These are phyloP conservation scores for Macrophomina pseudophaseolina DNA, from an alignment of 2,329 filamentous ascomycete genomes.

Conservation along the genomic window DNA sequence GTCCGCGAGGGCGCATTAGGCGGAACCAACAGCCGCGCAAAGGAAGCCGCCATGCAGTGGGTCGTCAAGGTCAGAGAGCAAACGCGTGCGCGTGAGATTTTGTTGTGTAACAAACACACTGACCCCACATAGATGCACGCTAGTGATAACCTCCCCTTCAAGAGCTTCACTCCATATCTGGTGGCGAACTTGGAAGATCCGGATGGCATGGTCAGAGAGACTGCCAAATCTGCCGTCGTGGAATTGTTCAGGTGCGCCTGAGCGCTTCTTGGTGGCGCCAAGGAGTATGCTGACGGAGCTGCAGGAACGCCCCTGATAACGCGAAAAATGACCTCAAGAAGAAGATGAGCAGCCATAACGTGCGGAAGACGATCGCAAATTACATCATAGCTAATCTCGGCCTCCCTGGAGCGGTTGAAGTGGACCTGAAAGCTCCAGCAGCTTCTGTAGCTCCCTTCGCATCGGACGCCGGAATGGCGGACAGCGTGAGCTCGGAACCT, in stretches of 20 bases:
- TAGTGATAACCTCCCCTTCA: conserved; percentile 79
- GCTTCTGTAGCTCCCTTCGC: conserved; percentile 40
- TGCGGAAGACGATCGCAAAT: conserved; percentile 82
- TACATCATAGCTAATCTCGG: conserved; percentile 78
- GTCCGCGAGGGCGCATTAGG: conserved; percentile 79
- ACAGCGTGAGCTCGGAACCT: conserved; percentile 57
- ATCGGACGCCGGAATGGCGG: conserved; percentile 50
- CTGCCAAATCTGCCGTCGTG: conserved; percentile 81
- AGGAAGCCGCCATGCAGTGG: conserved; percentile 86
- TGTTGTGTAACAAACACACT: conserved; percentile 30
- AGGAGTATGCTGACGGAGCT: conserved; percentile 1
- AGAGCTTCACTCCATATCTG: conserved; percentile 78
- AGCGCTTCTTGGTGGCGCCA: background rate
- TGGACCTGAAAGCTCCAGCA: conserved; percentile 48
- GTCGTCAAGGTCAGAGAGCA: conserved; percentile 67
- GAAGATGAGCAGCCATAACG: conserved; percentile 81
- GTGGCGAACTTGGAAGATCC: conserved; percentile 90
- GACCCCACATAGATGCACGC: conserved; percentile 70
- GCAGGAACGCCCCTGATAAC: conserved; percentile 74
- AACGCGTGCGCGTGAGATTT: conserved; percentile 18
- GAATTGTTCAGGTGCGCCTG: conserved; percentile 75
- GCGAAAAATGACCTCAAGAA: conserved; percentile 89
- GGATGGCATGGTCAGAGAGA: conserved; percentile 83
- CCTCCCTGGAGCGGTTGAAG: conserved; percentile 48
- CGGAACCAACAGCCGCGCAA: conserved; percentile 81